A percentile compares a stretch with the other conserved stretches of the same genome.
Conservation (phyloP, 1,284 basidiomycete genomes). For the Heterobasidion irregulare region DNA sequence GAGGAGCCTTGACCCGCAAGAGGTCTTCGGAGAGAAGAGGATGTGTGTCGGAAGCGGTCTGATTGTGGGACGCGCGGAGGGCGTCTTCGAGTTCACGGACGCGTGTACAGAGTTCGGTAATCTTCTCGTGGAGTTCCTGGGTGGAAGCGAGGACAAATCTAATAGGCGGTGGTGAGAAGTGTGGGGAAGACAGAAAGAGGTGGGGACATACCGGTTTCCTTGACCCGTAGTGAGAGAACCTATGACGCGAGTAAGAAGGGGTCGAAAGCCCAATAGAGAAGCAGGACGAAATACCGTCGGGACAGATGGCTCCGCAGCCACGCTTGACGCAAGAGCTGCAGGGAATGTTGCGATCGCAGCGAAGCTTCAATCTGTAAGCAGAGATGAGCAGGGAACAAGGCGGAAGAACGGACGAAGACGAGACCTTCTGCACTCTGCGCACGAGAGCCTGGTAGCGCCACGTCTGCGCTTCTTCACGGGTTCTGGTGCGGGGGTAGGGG, state of each 20-base stretch:
- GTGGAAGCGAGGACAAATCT: constrained; percentile 79
- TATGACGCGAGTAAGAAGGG: constrained; percentile 10
- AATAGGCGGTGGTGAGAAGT: constrained; percentile 9
- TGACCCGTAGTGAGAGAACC: constrained; percentile 73
- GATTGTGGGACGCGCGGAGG: constrained; percentile 49
- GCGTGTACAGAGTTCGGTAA: constrained; percentile 62
- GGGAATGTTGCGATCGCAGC: constrained; percentile 64
- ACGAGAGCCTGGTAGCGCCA: constrained; percentile 66
- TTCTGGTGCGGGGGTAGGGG: constrained; percentile 18
- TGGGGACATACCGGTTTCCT: constrained; percentile 55
- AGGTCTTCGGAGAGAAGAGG: constrained; percentile 63
- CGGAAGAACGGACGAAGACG: background rate
- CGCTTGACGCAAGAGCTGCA: constrained; percentile 59
- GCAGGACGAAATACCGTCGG: constrained; percentile 29
- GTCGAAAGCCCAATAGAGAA: constrained; percentile 1
- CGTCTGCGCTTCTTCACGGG: constrained; percentile 62
- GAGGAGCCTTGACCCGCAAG: constrained; percentile 60
- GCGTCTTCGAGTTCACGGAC: constrained; percentile 74
- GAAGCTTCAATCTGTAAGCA: constrained; percentile 51
- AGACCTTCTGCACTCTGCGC: constrained; percentile 66
- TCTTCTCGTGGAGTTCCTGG: constrained; percentile 77
- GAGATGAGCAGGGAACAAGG: background rate
- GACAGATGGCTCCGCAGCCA: constrained; percentile 68
- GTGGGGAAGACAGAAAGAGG: background rate
- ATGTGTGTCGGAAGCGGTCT: constrained; percentile 53